Percentiles rank a stretch among this genome's conserved stretches.
These are phyloP conservation scores for Umbelopsis sp. DNA, from an alignment of 192 early-diverging fungal genomes.

Conservation along the genomic window DNA sequence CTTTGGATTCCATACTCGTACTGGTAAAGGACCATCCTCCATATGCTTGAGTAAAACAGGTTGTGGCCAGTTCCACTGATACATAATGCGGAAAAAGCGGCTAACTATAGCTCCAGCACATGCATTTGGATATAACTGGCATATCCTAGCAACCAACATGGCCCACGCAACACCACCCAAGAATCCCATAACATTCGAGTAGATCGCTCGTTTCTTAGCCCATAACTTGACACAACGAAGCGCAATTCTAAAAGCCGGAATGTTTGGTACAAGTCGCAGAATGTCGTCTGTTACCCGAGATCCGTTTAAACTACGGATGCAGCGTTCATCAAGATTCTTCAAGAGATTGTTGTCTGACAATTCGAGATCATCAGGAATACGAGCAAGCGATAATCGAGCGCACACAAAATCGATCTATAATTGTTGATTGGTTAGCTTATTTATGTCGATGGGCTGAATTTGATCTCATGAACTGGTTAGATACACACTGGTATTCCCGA, in stretches of 20 bases:
- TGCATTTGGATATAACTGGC: constrained; percentile 96
- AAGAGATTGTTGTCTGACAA: constrained; percentile 85
- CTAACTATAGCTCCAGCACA: constrained; percentile 83
- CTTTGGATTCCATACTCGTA: constrained; percentile 95
- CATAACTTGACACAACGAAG: constrained; percentile 94
- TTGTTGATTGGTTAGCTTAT: not conserved
- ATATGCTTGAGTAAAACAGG: constrained; percentile 88
- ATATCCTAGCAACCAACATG: constrained; percentile 92
- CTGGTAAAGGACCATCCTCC: constrained; percentile 83
- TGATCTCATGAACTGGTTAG: not conserved
- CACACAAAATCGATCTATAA: constrained; percentile 91
- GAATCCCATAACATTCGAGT: constrained; percentile 97
- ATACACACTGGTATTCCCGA: constrained; percentile 78
- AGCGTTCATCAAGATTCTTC: constrained; percentile 83
- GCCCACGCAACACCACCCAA: constrained; percentile 99
- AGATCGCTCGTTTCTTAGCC: constrained; percentile 92
- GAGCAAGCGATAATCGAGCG: constrained; percentile 71
- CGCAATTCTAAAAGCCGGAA: constrained; percentile 86
- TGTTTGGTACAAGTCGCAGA: constrained; percentile 89
- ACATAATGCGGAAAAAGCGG: constrained; percentile 87
- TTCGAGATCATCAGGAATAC: constrained; percentile 85
- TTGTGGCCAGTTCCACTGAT: constrained; percentile 92
- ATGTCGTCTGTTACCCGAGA: constrained; percentile 98
- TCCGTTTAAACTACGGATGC: constrained; percentile 90
- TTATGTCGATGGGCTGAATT: not conserved